A percentile compares a stretch with the other conserved stretches of the same genome.
These are phyloP conservation scores for Plectosphaerella cucumerina DNA, from an alignment of 2,329 filamentous ascomycete species.

Conservation along the genomic window DNA sequence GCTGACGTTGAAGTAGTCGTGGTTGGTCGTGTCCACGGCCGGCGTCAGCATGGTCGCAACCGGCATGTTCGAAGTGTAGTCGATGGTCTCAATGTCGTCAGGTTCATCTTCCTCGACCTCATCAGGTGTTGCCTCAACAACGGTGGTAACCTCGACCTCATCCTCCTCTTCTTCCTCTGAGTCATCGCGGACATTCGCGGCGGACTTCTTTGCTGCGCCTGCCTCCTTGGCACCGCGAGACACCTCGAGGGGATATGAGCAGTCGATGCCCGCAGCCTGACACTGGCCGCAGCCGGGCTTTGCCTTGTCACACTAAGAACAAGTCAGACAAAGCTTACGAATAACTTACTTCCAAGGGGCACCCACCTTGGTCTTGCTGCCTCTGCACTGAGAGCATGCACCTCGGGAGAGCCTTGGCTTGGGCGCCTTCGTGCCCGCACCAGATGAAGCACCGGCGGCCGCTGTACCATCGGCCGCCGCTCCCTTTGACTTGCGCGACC, in stretches of 20 bases:
- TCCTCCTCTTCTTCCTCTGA: slow-evolving; percentile 10
- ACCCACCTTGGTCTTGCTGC: slow-evolving; percentile 31
- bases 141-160: neutral
- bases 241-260: slow-evolving; percentile 34
- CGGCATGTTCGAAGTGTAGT: slow-evolving; percentile 16
- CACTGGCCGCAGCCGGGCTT: slow-evolving; percentile 36
- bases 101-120: slow-evolving; percentile 11
- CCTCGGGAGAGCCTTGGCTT: slow-evolving; percentile 20
- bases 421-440: slow-evolving; percentile 3
- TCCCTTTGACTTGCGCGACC: slow-evolving; percentile 8
- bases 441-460: slow-evolving; percentile 1
- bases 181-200: slow-evolving; percentile 11
- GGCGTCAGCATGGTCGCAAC: slow-evolving; percentile 21
- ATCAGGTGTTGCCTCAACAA: slow-evolving; percentile 6
- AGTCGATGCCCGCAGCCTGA: slow-evolving; percentile 21
- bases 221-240: slow-evolving; percentile 11
- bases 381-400: slow-evolving; percentile 32
- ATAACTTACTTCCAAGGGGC: slow-evolving; percentile 4
- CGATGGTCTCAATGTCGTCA: slow-evolving; percentile 13
- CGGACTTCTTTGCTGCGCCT: slow-evolving; percentile 15
- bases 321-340: slow-evolving; percentile 10
- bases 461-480: neutral
- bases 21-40: slow-evolving; percentile 13
- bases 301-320: slow-evolving; percentile 32
- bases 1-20: slow-evolving; percentile 23